Percentiles rank a stretch among this genome's conserved stretches.
These are phyloP conservation scores for Boletus subparvulus DNA, from an alignment of 768 basidiomycete species.

Conservation along the genomic window DNA sequence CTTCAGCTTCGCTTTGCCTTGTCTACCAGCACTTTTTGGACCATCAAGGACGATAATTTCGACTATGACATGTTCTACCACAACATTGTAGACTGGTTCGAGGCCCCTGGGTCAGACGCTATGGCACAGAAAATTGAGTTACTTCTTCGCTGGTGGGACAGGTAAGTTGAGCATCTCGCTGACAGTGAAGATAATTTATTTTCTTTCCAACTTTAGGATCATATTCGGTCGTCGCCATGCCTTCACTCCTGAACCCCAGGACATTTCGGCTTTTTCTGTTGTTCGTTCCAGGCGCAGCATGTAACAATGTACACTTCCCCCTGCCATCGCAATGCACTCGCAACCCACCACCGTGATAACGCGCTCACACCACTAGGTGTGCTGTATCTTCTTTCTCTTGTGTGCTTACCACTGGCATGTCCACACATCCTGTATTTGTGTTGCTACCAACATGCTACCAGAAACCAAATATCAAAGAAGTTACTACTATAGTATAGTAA, in stretches of 20 bases:
- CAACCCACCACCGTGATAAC: too few relatives aligned
- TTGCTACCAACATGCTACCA: too few relatives aligned
- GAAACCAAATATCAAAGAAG: too few relatives aligned
- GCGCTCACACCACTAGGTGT: too few relatives aligned
- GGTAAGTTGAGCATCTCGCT: background rate
- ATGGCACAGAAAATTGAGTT: background rate
- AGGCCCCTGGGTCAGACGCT: background rate
- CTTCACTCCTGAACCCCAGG: background rate
- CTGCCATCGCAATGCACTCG: too few relatives aligned
- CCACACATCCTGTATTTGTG: too few relatives aligned
- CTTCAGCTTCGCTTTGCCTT: conserved; percentile 14
- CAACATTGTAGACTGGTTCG: conserved; percentile 14
- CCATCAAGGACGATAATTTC: background rate
- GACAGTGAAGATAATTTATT: background rate
- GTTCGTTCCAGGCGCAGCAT: background rate
- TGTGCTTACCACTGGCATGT: too few relatives aligned
- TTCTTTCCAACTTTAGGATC: background rate
- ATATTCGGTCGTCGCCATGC: background rate
- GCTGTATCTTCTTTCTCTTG: too few relatives aligned
- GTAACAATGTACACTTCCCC: too few relatives aligned
- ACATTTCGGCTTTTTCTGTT: background rate
- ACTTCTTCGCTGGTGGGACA: conserved; percentile 9
- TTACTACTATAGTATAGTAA: too few relatives aligned
- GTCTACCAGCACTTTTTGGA: conserved; percentile 6
- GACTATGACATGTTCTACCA: conserved; percentile 10